Percentiles rank a stretch among this genome's conserved stretches.
Conservation (phyloP, 2,329 filamentous ascomycete species). For the Coleophoma eucalyptorum region DNA sequence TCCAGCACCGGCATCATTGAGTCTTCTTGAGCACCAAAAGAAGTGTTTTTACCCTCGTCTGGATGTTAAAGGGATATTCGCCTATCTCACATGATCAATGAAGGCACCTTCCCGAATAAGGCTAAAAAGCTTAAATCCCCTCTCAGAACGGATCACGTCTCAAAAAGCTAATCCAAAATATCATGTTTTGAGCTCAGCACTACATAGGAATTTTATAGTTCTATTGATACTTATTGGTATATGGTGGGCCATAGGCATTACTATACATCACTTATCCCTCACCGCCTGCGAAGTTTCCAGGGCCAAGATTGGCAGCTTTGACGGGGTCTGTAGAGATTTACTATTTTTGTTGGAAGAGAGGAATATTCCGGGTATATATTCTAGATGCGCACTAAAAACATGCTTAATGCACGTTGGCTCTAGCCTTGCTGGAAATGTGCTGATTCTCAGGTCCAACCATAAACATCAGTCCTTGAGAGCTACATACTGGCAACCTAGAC, state of each 20-base stretch:
- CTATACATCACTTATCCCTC: conserved; percentile 14
- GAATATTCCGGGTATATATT: conserved; percentile 36
- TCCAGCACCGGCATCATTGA: no score
- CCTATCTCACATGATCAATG: no score
- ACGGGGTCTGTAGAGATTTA: conserved; percentile 20
- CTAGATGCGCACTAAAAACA: neutral
- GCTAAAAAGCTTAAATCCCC: no score
- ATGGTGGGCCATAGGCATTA: neutral
- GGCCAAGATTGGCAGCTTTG: conserved; percentile 12
- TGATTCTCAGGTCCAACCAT: conserved; percentile 17
- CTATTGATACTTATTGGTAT: no score
- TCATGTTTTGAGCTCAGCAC: no score
- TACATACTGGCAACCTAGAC: conserved; percentile 24
- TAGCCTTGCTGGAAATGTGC: neutral
- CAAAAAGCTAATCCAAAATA: neutral
- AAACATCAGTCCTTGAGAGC: conserved; percentile 22
- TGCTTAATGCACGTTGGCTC: neutral
- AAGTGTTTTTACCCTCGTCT: no score
- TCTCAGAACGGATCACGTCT: no score
- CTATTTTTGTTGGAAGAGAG: conserved; percentile 35
- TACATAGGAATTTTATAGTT: no score
- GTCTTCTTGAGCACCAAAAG: no score
- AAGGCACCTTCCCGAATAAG: no score
- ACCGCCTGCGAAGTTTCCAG: conserved; percentile 14
- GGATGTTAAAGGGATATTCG: no score